Evolutionary conservation across 495 filamentous ascomycete species (phyloP).

Genomic region (Aspergillus nanangensis): DNA sequence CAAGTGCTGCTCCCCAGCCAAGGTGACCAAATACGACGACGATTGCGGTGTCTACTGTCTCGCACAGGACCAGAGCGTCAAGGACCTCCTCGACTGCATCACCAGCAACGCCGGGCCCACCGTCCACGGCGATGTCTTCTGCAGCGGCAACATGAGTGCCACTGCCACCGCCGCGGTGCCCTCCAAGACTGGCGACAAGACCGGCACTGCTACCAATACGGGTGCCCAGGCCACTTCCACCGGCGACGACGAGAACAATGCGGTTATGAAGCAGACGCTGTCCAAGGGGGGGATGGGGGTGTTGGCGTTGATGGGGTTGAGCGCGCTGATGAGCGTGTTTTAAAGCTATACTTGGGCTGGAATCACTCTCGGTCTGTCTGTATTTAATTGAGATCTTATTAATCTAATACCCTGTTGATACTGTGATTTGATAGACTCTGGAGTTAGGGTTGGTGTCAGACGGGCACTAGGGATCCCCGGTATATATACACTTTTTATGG

Average conservation of each 20-base stretch:
- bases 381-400: too few relatives aligned
- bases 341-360: background rate
- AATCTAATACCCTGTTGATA: background rate
- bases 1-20: constrained; percentile 40
- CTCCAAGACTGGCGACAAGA: constrained; percentile 16
- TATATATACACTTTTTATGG: background rate
- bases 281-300: constrained; percentile 32
- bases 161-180: constrained; percentile 36
- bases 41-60: constrained; percentile 49
- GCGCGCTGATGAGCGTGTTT: background rate
- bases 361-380: too few relatives aligned
- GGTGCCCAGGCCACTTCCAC: background rate
- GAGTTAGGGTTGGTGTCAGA: background rate
- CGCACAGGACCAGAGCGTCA: constrained; percentile 37
- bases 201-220: constrained; percentile 5
- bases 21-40: constrained; percentile 38
- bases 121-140: constrained; percentile 31
- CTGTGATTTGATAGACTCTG: too few relatives aligned
- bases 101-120: constrained; percentile 20
- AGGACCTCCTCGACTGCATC: constrained; percentile 31
- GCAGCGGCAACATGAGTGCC: constrained; percentile 26
- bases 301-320: constrained; percentile 25
- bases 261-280: constrained; percentile 13
- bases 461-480: background rate
- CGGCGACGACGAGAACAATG: constrained; percentile 12